These are phyloP conservation scores for Blastobotrys raffinosifermentans DNA, from an alignment of 1,139 yeast genomes.

Conservation along the genomic window DNA sequence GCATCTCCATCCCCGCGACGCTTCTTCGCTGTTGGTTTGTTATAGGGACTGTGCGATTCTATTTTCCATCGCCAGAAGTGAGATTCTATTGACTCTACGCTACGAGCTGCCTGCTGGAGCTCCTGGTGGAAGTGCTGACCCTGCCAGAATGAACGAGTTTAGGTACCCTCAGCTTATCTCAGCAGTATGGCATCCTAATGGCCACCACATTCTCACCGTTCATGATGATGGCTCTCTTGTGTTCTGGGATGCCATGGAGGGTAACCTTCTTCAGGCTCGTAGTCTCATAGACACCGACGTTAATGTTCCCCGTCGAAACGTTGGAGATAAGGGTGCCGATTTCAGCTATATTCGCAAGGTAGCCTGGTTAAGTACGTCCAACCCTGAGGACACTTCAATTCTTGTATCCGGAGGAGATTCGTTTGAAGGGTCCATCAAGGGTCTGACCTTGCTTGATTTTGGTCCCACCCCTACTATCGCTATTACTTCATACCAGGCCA, in stretches of 20 bases:
- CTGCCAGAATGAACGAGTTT: constrained; percentile 20
- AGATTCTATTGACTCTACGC: constrained; percentile 49
- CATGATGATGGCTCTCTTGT: constrained; percentile 80
- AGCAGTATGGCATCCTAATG: constrained; percentile 89
- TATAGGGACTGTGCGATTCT: constrained; percentile 66
- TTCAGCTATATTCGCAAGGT: constrained; percentile 36
- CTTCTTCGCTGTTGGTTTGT: constrained; percentile 68
- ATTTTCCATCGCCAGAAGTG: constrained; percentile 60
- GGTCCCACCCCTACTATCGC: constrained; percentile 78
- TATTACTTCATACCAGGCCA: constrained; percentile 74
- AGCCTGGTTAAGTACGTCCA: constrained; percentile 70
- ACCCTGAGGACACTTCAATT: constrained; percentile 75
- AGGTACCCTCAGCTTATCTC: constrained; percentile 50
- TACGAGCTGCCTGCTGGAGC: constrained; percentile 59
- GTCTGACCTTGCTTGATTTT: constrained; percentile 62
- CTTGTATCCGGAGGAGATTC: constrained; percentile 66
- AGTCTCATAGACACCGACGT: constrained; percentile 60
- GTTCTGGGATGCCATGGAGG: constrained; percentile 87
- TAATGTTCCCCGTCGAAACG: constrained; percentile 41
- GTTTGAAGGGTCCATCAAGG: constrained; percentile 43
- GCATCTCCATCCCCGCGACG: constrained; percentile 84
- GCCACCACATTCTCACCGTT: constrained; percentile 71
- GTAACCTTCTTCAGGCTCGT: constrained; percentile 68
- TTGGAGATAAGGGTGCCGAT: constrained; percentile 24
- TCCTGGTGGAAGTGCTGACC: constrained; percentile 54